Evolutionary conservation across 2,329 filamentous ascomycete species (phyloP).

Genomic region (Colletotrichum higginsianum): DNA sequence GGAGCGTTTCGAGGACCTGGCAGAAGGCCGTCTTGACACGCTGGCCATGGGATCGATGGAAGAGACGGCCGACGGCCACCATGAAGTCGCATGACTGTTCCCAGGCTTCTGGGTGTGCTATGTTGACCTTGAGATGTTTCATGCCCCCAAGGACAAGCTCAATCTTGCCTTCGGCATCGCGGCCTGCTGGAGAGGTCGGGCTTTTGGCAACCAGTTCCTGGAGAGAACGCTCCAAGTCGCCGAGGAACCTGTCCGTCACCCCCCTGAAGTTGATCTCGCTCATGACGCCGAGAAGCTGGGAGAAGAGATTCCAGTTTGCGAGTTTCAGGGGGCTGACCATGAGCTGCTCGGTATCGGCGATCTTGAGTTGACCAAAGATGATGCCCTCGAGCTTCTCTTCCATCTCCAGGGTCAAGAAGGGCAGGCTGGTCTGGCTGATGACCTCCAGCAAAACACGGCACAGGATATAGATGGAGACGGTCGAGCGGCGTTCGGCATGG

Average conservation of each 20-base stretch:
- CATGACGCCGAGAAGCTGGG: slow-evolving; percentile 94
- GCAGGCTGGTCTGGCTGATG: slow-evolving; percentile 88
- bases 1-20: slow-evolving; percentile 87
- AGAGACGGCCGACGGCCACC: slow-evolving; percentile 84
- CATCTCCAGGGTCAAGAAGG: slow-evolving; percentile 89
- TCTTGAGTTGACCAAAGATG: slow-evolving; percentile 95
- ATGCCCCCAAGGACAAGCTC: slow-evolving; percentile 92
- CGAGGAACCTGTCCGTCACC: slow-evolving; percentile 85
- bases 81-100: slow-evolving; percentile 92
- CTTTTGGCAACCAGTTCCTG: slow-evolving; percentile 82
- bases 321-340: slow-evolving; percentile 85
- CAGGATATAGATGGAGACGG: slow-evolving; percentile 94
- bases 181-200: slow-evolving; percentile 67
- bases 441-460: slow-evolving; percentile 96
- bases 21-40: slow-evolving; percentile 96
- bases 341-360: slow-evolving; percentile 86
- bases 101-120: slow-evolving; percentile 82
- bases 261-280: slow-evolving; percentile 91
- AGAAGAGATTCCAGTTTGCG: slow-evolving; percentile 96
- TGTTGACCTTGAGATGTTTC: slow-evolving; percentile 87
- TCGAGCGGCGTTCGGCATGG: slow-evolving; percentile 89
- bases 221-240: slow-evolving; percentile 84
- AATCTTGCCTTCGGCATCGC: slow-evolving; percentile 83
- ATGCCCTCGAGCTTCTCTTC: slow-evolving; percentile 95
- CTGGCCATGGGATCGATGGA: slow-evolving; percentile 87